A percentile compares a stretch with the other conserved stretches of the same genome.
Conservation (phyloP, 371 early-diverging fungal genomes). For the Apophysomyces variabilis region DNA sequence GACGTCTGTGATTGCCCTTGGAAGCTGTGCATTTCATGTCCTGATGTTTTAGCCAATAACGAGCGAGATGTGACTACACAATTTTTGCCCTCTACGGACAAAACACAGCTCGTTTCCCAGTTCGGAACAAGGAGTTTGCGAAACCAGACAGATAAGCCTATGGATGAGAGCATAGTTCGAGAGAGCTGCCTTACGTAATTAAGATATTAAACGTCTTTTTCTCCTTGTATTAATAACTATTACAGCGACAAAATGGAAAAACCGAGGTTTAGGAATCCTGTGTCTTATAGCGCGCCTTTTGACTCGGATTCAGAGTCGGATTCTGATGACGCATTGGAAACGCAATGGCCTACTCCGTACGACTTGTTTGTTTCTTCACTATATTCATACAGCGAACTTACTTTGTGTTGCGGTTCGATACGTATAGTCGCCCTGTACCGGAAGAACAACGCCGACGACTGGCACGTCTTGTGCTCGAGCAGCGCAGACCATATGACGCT, state of each 20-base stretch:
- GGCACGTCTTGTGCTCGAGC: neutral
- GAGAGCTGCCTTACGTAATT: neutral
- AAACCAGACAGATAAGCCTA: neutral
- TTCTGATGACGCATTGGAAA: slow-evolving; percentile 14
- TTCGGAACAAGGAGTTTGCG: too few relatives aligned
- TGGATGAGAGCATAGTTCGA: neutral
- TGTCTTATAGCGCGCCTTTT: slow-evolving; percentile 18
- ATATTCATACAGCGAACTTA: neutral
- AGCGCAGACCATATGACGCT: neutral
- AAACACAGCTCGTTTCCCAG: too few relatives aligned
- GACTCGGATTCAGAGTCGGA: slow-evolving; percentile 35
- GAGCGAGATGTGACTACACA: too few relatives aligned
- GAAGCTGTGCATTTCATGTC: too few relatives aligned
- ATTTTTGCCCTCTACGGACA: too few relatives aligned
- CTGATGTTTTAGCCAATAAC: too few relatives aligned
- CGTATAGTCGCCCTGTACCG: neutral
- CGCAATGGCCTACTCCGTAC: neutral
- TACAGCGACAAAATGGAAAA: neutral
- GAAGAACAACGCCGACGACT: slow-evolving; percentile 4
- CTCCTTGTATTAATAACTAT: neutral
- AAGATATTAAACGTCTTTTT: neutral
- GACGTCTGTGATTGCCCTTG: too few relatives aligned
- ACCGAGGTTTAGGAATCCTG: slow-evolving; percentile 23
- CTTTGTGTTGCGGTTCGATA: neutral
- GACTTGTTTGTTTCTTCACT: neutral